Evolutionary conservation across 768 basidiomycete species (phyloP), one percentile per base, ranked within the genome.

Genomic region (Punctularia strigosozonata): DNA sequence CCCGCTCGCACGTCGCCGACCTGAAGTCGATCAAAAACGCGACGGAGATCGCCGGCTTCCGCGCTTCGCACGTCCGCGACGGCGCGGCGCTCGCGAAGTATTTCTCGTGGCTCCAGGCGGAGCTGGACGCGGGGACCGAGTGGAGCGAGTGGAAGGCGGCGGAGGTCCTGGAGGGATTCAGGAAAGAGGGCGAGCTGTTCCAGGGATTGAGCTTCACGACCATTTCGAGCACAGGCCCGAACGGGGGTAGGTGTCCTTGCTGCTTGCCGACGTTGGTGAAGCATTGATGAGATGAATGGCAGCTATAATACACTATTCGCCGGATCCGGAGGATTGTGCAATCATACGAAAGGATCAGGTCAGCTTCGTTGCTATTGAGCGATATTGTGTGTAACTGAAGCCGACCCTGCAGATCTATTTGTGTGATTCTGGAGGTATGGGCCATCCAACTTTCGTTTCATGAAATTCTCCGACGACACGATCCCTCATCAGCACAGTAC

Each of bases 251-350:
- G n/a, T 33, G 23, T 21, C 3, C 24, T 41, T 13, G 5, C 30
- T 28, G 25, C 6, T n/a, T n/a, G 20, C 37, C 12, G 12, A 31
- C 43, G 6, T 4, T 28, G 18, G 42, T 32, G 6, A 25, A 14
- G 18, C 19, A 37, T 44, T 10, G 19, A 6, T 35, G 13, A 15
- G 13, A 19, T 14, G 31, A 14, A 39, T 10, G 33, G 33, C 20
- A 83, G 89, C 90, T 18, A 83, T 99, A 52, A 94, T 99, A 33
- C 94, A 98, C 54, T 99, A 99, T 58, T 65, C 69, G 3, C 91
- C 94, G 6, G 77, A 86, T 36, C 74, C 78, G 12, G 60, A 66
- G 5, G 72, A 80, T 45, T 86, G 80, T 48, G 80, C 82, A 0
- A 66, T 75, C 13, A 79, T 99, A 44, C 71, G 71, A 49, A 75